A percentile compares a stretch with the other conserved stretches of the same genome.
These are phyloP conservation scores for Aspergillus arachidicola DNA, from an alignment of 2,329 filamentous ascomycete species.

Conservation along the genomic window DNA sequence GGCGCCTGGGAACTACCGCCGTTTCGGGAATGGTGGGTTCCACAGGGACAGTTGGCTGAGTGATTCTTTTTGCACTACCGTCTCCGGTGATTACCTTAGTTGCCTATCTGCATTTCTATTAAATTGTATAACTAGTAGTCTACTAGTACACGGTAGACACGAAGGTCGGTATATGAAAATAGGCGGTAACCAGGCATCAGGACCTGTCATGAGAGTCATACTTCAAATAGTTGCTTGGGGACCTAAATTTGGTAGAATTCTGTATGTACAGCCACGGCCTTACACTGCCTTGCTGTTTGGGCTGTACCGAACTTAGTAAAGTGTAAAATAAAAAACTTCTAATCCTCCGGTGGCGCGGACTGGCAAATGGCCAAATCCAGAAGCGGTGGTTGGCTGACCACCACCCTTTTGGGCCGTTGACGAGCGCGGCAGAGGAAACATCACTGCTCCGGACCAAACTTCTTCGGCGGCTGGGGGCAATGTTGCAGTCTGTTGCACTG, in stretches of 20 bases:
- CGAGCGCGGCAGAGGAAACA: background rate
- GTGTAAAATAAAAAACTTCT: background rate
- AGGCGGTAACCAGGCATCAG: background rate
- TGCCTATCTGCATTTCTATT: background rate
- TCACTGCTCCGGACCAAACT: background rate
- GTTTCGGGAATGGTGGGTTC: background rate
- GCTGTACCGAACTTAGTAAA: background rate
- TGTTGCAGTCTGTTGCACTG: background rate
- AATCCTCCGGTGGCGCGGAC: slow-evolving; percentile 6
- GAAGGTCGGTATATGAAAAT: background rate
- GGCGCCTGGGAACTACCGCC: background rate
- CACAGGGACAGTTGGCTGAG: background rate
- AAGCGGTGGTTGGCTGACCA: slow-evolving; percentile 8
- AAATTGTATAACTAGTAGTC: background rate
- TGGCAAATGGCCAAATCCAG: slow-evolving; percentile 3
- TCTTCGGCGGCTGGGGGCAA: background rate
- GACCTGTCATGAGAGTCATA: background rate
- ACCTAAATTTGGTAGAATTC: background rate
- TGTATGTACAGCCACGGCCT: background rate
- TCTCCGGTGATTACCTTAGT: background rate
- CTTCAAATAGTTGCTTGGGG: background rate
- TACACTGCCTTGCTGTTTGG: background rate
- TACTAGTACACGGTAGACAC: background rate
- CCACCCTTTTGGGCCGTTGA: background rate
- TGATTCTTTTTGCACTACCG: background rate